phyloP scores from a whole-genome alignment of 495 filamentous ascomycete species.

The Neurospora sp. region DNA sequence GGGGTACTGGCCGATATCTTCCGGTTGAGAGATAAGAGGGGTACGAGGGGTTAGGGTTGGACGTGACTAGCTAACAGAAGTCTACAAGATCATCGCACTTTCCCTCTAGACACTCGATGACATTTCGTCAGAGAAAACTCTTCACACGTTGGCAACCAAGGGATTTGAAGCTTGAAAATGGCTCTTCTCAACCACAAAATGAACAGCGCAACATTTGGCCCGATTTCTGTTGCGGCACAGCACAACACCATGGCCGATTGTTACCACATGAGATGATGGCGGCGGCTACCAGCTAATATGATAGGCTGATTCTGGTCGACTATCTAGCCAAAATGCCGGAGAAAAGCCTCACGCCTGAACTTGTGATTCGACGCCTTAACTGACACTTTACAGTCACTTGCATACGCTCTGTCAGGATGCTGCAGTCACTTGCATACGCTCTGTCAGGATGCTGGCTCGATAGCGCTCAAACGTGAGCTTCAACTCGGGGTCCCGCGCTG shows the following conservation, averaged over 20 bases:
- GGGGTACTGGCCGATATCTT: not conserved
- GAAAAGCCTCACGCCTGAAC: not conserved
- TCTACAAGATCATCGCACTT: not conserved
- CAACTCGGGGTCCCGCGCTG: too few species aligned
- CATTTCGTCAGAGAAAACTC: not conserved
- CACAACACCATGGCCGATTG: not conserved
- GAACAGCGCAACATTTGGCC: not conserved
- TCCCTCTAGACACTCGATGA: not conserved
- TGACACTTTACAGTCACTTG: not conserved
- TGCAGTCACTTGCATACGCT: not conserved
- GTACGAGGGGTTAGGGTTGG: not conserved
- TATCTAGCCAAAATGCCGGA: not conserved
- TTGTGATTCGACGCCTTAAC: not conserved
- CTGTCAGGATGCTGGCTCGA: not conserved
- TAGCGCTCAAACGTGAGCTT: too few species aligned
- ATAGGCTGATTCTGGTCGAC: not conserved
- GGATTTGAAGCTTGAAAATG: not conserved
- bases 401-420: not conserved
- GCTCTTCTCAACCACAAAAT: not conserved
- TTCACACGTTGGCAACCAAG: fast-evolving
- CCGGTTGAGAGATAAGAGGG: not conserved
- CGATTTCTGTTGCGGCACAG: not conserved
- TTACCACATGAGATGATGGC: not conserved
- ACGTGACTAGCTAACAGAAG: not conserved
- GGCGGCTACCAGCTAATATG: not conserved